Percentiles rank a stretch among this genome's conserved stretches.
Conservation (phyloP, 805 yeast species). For the Teunomyces barrocoloradensis region DNA sequence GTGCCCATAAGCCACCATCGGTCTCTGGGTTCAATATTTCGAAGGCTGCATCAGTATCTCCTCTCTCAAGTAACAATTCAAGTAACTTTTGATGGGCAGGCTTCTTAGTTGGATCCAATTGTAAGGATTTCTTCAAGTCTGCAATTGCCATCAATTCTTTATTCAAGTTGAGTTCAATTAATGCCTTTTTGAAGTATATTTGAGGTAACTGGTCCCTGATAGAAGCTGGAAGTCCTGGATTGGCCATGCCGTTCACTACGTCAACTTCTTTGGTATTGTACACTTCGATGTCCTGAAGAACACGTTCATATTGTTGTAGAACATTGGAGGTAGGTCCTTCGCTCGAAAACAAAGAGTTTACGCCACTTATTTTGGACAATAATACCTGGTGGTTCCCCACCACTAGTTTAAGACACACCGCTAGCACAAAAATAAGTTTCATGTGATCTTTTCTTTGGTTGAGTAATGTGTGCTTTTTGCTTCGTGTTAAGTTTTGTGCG, state of each 20-base stretch:
- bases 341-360: slow-evolving; percentile 15
- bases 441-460: background rate
- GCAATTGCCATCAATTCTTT: slow-evolving; percentile 51
- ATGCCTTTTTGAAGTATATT: slow-evolving; percentile 57
- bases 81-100: slow-evolving; percentile 51
- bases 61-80: slow-evolving; percentile 52
- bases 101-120: slow-evolving; percentile 36
- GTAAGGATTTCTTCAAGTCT: slow-evolving; percentile 49
- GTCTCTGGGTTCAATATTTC: slow-evolving; percentile 10
- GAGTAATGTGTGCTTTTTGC: background rate
- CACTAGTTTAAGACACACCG: background rate
- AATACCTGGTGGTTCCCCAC: background rate
- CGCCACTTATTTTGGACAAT: slow-evolving; percentile 5
- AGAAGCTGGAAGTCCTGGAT: slow-evolving; percentile 2
- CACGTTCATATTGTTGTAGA: slow-evolving; percentile 21
- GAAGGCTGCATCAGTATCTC: slow-evolving; percentile 40
- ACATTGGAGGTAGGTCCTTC: slow-evolving; percentile 33
- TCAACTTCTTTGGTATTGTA: slow-evolving; percentile 1
- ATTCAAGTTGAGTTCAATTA: slow-evolving; percentile 56
- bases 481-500: slow-evolving; percentile 2
- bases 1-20: slow-evolving; percentile 5
- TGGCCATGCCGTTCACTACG: background rate
- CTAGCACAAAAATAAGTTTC: slow-evolving; percentile 1
- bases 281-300: slow-evolving; percentile 16
- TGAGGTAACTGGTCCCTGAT: slow-evolving; percentile 32